Conservation (phyloP, 2,329 filamentous ascomycete species). For the Nemania serpens region DNA sequence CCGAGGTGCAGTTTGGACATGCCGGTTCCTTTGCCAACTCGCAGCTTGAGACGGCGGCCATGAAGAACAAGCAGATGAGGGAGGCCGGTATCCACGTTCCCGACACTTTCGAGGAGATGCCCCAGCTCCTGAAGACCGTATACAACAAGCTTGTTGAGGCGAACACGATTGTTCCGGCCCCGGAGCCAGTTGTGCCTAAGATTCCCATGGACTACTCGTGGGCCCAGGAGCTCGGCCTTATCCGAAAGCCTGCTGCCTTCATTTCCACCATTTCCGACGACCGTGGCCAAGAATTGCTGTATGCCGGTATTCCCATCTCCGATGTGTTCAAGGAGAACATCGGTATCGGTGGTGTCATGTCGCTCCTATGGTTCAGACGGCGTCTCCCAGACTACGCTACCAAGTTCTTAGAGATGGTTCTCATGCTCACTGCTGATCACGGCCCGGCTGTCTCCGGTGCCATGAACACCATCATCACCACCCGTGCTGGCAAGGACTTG, state of each 20-base stretch:
- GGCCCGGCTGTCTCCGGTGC: slow-evolving; percentile 98
- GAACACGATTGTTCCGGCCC: slow-evolving; percentile 81
- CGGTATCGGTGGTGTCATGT: slow-evolving; percentile 99
- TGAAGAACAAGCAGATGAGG: slow-evolving; percentile 97
- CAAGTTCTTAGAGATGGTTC: slow-evolving; percentile 99
- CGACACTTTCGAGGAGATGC: slow-evolving; percentile 96
- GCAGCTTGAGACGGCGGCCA: slow-evolving; percentile 93
- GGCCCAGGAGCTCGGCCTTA: slow-evolving; percentile 98
- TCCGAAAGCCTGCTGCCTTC: slow-evolving; percentile 99
- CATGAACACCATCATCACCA: slow-evolving; percentile 99
- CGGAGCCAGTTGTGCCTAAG: slow-evolving; percentile 94
- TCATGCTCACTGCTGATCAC: slow-evolving; percentile 99
- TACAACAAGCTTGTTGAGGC: slow-evolving; percentile 87
- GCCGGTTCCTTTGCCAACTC: slow-evolving; percentile 99
- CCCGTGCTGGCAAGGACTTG: slow-evolving; percentile 97
- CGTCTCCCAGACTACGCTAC: slow-evolving; percentile 93
- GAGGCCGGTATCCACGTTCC: slow-evolving; percentile 95
- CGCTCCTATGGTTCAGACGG: slow-evolving; percentile 98
- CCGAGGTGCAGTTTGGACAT: slow-evolving; percentile 99
- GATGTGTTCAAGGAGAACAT: slow-evolving; percentile 99
- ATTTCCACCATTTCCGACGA: slow-evolving; percentile 99
- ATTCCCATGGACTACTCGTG: slow-evolving; percentile 99
- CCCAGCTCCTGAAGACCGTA: slow-evolving; percentile 73
- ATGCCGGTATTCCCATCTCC: slow-evolving; percentile 99
- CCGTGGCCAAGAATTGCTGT: slow-evolving; percentile 98